Base-by-base conservation (phyloP, 805 yeast species). In the Kodamaea nitidulidarum region DNA sequence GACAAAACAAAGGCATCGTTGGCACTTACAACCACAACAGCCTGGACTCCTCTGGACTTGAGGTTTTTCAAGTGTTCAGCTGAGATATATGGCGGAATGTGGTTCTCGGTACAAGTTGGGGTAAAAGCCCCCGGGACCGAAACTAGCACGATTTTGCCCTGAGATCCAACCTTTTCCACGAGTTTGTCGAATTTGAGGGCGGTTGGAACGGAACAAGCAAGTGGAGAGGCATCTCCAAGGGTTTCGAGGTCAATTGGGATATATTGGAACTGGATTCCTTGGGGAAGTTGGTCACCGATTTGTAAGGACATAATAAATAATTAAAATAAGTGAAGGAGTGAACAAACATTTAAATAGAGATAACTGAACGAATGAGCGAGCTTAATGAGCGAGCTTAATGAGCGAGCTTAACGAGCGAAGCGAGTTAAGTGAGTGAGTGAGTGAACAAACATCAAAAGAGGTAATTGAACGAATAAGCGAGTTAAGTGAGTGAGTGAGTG, bases 111-210 rank as follows among this genome's bases (percentile, higher is more conserved):
- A 44, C 74, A 68, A 2, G 69, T 56, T n/a, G 73, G 71, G 7
- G 72, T 64, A 51, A 66, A 67, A 2, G 71, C 69, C 18, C 70
- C 71, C 6, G 74, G 74, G 20, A 67, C 70, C 8, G 70, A 50
- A 15, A 68, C 67, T 34, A 67, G 47, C 4, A 63, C 51, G 32
- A 55, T 58, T 16, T 56, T 51, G 21, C 52, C 49, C 1, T 43
- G 45, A 25, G 54, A 45, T 6, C 32, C 37, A 31, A 42, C 41
- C 35, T 60, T 49, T 32, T 44, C 52, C 17, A 65, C 21, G 38
- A 65, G 45, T 20, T 55, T 54, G 50, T 65, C 71, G 38, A 68
- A 38, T 33, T 58, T 53, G 43, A 68, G 52, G 11, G 55, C 50
- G 32, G 59, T 51, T 3, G 72, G 71, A 25, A 51, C 47, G 25